Conservation (phyloP, 768 basidiomycete genomes). For the Collybiopsis luxurians region DNA sequence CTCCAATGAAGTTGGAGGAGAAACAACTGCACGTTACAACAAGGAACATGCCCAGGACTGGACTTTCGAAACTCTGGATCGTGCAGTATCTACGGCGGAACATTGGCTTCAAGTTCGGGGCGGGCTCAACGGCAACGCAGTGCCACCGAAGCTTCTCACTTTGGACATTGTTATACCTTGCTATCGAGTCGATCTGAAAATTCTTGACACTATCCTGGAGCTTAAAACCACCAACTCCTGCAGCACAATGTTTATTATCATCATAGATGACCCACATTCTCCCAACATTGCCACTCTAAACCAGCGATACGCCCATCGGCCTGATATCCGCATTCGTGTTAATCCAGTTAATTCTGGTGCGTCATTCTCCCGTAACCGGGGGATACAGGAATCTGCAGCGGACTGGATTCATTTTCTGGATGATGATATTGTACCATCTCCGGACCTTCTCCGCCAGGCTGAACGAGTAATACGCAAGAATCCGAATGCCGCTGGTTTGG, state of each 20-base stretch:
- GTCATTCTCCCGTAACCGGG: conserved; percentile 53
- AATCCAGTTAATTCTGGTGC: conserved; percentile 49
- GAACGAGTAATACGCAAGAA: conserved; percentile 45
- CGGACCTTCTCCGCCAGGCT: conserved; percentile 40
- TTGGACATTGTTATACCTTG: conserved; percentile 57
- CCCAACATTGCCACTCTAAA: conserved; percentile 35
- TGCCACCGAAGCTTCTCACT: conserved; percentile 36
- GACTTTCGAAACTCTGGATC: conserved; percentile 45
- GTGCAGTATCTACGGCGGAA: conserved; percentile 34
- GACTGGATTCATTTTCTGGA: conserved; percentile 63
- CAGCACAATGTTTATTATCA: conserved; percentile 54
- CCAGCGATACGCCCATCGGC: conserved; percentile 35
- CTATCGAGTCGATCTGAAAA: conserved; percentile 46
- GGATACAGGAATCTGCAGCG: conserved; percentile 50
- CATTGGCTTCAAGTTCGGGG: conserved; percentile 27
- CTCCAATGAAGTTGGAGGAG: conserved; percentile 45
- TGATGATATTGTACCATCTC: conserved; percentile 47
- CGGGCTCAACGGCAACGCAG: conserved; percentile 12
- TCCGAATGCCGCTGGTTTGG: conserved; percentile 50
- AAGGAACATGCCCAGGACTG: conserved; percentile 44
- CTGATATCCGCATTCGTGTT: conserved; percentile 52
- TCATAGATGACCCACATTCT: conserved; percentile 53
- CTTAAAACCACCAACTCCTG: conserved; percentile 41
- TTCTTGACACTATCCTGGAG: conserved; percentile 42
- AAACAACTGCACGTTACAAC: conserved; percentile 41